Conservation (phyloP, 345 rosid species). For the Trapa incisa region DNA sequence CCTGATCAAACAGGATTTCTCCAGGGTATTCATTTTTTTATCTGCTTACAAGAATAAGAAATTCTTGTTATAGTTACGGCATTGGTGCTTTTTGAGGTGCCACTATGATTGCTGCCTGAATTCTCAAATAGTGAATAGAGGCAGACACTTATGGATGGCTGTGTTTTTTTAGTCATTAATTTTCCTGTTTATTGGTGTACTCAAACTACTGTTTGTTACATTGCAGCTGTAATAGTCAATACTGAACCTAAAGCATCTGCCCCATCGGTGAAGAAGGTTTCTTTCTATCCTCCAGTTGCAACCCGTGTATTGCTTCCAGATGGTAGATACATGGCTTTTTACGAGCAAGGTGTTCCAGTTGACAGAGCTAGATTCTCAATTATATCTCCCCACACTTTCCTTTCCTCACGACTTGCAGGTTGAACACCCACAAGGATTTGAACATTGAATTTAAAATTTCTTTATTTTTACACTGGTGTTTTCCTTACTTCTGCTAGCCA, state of each 20-base stretch:
- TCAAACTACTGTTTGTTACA: slow-evolving; percentile 2
- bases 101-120: neutral
- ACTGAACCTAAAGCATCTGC: slow-evolving; percentile 16
- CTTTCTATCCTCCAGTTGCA: slow-evolving; percentile 51
- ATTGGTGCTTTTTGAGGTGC: neutral
- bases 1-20: too few relatives aligned
- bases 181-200: slow-evolving; percentile 1
- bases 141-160: neutral
- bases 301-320: slow-evolving; percentile 50
- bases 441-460: slow-evolving; percentile 1
- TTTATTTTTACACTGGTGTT: neutral
- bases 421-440: slow-evolving; percentile 6
- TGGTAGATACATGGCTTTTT: slow-evolving; percentile 57
- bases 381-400: slow-evolving; percentile 49
- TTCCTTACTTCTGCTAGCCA: slow-evolving; percentile 6
- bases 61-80: neutral
- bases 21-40: too few relatives aligned
- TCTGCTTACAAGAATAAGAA: neutral
- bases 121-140: neutral
- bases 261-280: slow-evolving; percentile 28
- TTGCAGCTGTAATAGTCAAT: slow-evolving; percentile 34
- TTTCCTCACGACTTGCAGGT: slow-evolving; percentile 67
- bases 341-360: slow-evolving; percentile 44
- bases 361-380: slow-evolving; percentile 45
- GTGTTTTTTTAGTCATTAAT: neutral